Base-by-base conservation (phyloP, 768 basidiomycete species). In the Suillus sp. region DNA sequence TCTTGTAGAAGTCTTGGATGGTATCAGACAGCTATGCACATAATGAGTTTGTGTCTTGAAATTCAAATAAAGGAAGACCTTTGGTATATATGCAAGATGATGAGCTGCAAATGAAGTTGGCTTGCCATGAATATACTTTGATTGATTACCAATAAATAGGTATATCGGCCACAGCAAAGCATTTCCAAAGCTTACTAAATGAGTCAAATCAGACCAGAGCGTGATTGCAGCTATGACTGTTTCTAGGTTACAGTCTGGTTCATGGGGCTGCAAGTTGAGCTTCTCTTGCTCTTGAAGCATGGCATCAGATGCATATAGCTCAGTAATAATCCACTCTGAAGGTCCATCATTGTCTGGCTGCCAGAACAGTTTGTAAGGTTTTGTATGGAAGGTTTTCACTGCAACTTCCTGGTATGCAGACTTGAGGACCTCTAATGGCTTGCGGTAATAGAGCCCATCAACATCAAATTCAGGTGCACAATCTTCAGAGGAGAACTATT, bases 201-300 rank as follows among this genome's bases (percentile, higher is more conserved):
- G 68, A 0, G 70, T 74, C 0, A 60, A 68, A 27, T 74, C 63
- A 0, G 68, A 75, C 66, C 72, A 75, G 1, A 75, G 13, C 69
- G 74, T 74, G 18, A 74, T 57, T 0, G 63, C 40, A 0, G 61
- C 63, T 8, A 74, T 40, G 2, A 67, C 58, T 0, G 55, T 69
- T 27, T 70, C 68, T 7, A 72, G 56, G 3, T 62, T 60, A n/a
- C 72, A 70, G 0, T 54, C 61, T 3, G 22, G 14, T 18, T 20
- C 42, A 8, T 1, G 53, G 20, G 64, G 25, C 48, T 59, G 61
- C 27, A 13, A 8, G 4, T 58, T 58, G n/a, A 62, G 45, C 9
- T 18, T 9, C 61, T 58, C 9, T 14, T 62, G 55, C 40, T 62
- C 55, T 2, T 59, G 5, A 8, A 62, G 35, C 61, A 62, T 58